Base-by-base conservation (phyloP, 208 protist species). In the Wallacemonas sp. region DNA sequence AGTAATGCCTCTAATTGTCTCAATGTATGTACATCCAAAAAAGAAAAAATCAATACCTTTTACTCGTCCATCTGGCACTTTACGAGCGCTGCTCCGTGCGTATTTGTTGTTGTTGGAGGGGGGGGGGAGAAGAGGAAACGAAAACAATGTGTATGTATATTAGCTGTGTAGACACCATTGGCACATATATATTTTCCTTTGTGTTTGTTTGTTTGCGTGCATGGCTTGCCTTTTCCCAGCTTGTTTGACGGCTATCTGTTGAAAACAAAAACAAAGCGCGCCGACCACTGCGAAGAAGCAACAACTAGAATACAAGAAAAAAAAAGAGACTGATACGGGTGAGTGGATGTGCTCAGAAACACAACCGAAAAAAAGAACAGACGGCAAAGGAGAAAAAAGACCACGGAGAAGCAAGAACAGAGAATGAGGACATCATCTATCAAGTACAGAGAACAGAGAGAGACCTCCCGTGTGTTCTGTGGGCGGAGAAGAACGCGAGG, bases 361-460 rank as follows among this genome's bases (percentile, higher is more conserved):
- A 63, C 49, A 33, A 36, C 67, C 25, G 12, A 20, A 25, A 36
- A 36, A 48, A 44, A 3, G n/a, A 36, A 36, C 12, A 2, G 38
- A 63, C 2, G 10, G 3, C 10, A 59, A 42, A 65, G 28, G 67
- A 45, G 65, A 5, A 42, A 36, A 67, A 36, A 59, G 31, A 49
- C 31, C 7, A 59, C 25, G 52, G 48, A 68, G 39, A 59, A 41
- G 46, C n/a, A 55, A 38, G 28, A 65, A 41, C 16, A 69, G 36
- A 4, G 18, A 46, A 39, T n/a, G n/a, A n/a, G n/a, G n/a, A n/a
- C n/a, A n/a, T n/a, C n/a, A n/a, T n/a, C n/a, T n/a, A n/a, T n/a
- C n/a, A n/a, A n/a, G n/a, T n/a, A n/a, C n/a, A n/a, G n/a, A n/a
- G n/a, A n/a, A n/a, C n/a, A n/a, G n/a, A n/a, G n/a, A n/a, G n/a